phyloP scores from a whole-genome alignment of 352 stramenopile genomes.

The Phytopythium boreale region DNA sequence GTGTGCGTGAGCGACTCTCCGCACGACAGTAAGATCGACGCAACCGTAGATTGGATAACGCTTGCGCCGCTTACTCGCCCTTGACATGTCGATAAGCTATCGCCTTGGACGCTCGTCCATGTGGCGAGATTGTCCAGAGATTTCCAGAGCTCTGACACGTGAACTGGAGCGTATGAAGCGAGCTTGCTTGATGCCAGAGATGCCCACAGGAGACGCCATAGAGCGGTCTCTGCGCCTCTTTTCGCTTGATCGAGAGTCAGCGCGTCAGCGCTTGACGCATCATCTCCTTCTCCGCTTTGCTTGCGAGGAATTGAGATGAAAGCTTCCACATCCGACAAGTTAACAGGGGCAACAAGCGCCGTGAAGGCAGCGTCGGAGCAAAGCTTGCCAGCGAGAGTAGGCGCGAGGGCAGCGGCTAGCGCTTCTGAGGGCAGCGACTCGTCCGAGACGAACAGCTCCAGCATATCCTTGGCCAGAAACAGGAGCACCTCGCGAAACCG shows the following conservation, averaged over 20 bases:
- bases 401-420: not conserved
- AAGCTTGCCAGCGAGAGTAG: not conserved
- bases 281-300: not conserved
- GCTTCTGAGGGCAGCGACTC: not conserved
- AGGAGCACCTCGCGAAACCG: conserved; percentile 26
- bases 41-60: conserved; percentile 22
- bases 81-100: not conserved
- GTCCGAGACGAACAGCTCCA: conserved; percentile 17
- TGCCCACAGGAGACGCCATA: not conserved
- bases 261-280: not conserved
- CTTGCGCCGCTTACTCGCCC: conserved; percentile 10
- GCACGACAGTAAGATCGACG: conserved; percentile 28
- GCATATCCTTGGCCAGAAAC: conserved; percentile 23
- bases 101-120: conserved; percentile 5
- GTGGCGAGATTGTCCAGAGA: not conserved
- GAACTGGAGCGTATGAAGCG: not conserved
- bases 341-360: not conserved
- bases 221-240: not conserved
- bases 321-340: no score
- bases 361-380: not conserved
- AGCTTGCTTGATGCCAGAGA: not conserved
- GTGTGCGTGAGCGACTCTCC: conserved; percentile 16
- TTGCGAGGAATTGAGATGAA: not conserved
- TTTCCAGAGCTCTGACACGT: not conserved
- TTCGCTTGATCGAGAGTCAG: not conserved